Conservation (phyloP, 2,329 filamentous ascomycete species). For the Aspergillus niger region DNA sequence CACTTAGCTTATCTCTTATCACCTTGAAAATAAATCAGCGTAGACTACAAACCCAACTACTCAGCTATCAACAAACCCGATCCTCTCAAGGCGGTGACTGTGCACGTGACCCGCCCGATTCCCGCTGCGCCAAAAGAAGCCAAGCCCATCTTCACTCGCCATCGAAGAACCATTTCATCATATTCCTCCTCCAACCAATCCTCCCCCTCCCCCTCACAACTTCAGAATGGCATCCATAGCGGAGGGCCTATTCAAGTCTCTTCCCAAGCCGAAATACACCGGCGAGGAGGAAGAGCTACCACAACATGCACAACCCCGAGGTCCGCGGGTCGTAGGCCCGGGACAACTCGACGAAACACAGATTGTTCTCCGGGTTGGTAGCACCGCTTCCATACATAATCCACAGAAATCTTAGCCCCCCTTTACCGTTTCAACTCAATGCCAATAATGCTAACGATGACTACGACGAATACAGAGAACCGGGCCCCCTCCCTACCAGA, state of each 20-base stretch:
- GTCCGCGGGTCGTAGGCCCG: constrained; percentile 78
- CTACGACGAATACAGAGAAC: constrained; percentile 56
- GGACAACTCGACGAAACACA: constrained; percentile 82
- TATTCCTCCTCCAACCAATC: constrained; percentile 9
- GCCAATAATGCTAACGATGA: constrained; percentile 20
- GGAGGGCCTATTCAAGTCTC: constrained; percentile 72
- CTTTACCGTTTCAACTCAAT: neutral
- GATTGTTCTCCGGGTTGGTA: constrained; percentile 71
- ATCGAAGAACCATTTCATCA: constrained; percentile 13
- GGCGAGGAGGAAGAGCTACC: constrained; percentile 84
- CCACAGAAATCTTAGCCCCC: too few relatives aligned
- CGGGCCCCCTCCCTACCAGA: constrained; percentile 84
- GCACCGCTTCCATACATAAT: neutral
- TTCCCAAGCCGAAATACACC: constrained; percentile 89
- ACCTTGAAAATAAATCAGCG: too few relatives aligned
- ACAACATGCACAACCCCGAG: constrained; percentile 70
- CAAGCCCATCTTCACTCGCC: constrained; percentile 16
- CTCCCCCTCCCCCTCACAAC: constrained; percentile 20
- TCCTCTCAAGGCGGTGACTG: neutral
- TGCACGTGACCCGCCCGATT: neutral
- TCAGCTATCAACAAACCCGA: too few relatives aligned
- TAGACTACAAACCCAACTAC: too few relatives aligned
- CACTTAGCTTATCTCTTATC: too few relatives aligned
- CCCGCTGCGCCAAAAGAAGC: constrained; percentile 16
- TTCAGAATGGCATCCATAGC: constrained; percentile 65